Percentiles rank a stretch among this genome's conserved stretches.
These are phyloP conservation scores for Amaranthus tricolor DNA, from an alignment of 179 eudicot genomes.

Conservation along the genomic window DNA sequence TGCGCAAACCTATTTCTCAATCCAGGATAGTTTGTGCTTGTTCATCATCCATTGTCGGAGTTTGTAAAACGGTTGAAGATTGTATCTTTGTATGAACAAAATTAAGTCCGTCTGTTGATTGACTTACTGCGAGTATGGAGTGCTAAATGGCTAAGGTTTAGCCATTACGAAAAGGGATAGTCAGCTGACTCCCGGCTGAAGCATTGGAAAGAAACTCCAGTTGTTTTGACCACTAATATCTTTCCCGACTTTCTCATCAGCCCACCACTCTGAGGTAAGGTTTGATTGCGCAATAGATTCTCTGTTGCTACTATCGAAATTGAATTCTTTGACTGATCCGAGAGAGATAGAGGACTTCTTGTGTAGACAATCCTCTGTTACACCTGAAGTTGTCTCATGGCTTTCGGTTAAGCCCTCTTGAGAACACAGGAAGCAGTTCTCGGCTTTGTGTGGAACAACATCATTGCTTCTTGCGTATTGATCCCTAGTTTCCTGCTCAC, in stretches of 20 bases:
- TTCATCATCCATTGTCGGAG: conserved; percentile 17
- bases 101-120: conserved; percentile 4
- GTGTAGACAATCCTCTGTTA: conserved; percentile 30
- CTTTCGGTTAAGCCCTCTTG: conserved; percentile 23
- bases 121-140: conserved; percentile 11
- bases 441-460: conserved; percentile 4
- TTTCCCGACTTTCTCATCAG: conserved; percentile 33
- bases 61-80: conserved; percentile 19
- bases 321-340: conserved; percentile 52
- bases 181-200: conserved; percentile 47
- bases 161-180: not conserved
- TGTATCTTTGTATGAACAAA: conserved; percentile 20
- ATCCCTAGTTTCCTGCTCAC: conserved; percentile 9
- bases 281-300: conserved; percentile 17
- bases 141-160: conserved; percentile 7
- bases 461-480: conserved; percentile 2
- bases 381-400: conserved; percentile 20
- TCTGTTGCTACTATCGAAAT: conserved; percentile 36
- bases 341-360: conserved; percentile 41
- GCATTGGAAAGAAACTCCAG: conserved; percentile 53
- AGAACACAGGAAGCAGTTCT: conserved; percentile 23
- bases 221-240: conserved; percentile 27
- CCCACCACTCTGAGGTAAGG: conserved; percentile 37
- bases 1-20: not conserved
- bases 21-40: not conserved